These are phyloP conservation scores for Astrothelium subdiscretum DNA, from an alignment of 495 filamentous ascomycete species.

Conservation along the genomic window DNA sequence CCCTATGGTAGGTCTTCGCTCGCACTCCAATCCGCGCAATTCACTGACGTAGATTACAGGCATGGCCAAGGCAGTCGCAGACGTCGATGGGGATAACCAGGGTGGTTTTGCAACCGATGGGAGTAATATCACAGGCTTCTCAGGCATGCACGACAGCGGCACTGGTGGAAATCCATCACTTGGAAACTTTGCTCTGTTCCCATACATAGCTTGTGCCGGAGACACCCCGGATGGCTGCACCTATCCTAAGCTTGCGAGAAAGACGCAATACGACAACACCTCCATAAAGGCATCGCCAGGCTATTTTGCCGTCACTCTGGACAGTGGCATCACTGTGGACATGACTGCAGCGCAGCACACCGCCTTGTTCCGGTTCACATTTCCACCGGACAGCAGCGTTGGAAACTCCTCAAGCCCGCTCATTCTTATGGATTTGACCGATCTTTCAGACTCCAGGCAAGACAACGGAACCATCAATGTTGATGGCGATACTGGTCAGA, in stretches of 20 bases:
- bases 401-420: constrained; percentile 39
- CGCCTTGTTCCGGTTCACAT: constrained; percentile 59
- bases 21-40: background rate
- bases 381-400: constrained; percentile 35
- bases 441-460: constrained; percentile 48
- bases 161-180: constrained; percentile 27
- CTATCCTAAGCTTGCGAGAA: constrained; percentile 44
- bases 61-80: constrained; percentile 70
- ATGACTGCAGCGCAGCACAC: constrained; percentile 58
- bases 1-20: constrained; percentile 43
- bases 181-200: constrained; percentile 67
- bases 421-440: constrained; percentile 53
- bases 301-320: constrained; percentile 51
- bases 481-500: constrained; percentile 42
- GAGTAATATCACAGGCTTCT: constrained; percentile 53
- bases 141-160: constrained; percentile 32
- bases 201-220: constrained; percentile 50
- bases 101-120: constrained; percentile 63
- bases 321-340: constrained; percentile 47
- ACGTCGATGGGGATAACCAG: constrained; percentile 55
- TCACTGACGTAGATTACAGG: background rate
- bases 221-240: constrained; percentile 54
- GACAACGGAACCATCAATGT: constrained; percentile 50
- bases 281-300: constrained; percentile 52
- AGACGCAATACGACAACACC: constrained; percentile 32